These are phyloP conservation scores for Drechslera avenae DNA, from an alignment of 2,329 filamentous ascomycete genomes.

Conservation along the genomic window DNA sequence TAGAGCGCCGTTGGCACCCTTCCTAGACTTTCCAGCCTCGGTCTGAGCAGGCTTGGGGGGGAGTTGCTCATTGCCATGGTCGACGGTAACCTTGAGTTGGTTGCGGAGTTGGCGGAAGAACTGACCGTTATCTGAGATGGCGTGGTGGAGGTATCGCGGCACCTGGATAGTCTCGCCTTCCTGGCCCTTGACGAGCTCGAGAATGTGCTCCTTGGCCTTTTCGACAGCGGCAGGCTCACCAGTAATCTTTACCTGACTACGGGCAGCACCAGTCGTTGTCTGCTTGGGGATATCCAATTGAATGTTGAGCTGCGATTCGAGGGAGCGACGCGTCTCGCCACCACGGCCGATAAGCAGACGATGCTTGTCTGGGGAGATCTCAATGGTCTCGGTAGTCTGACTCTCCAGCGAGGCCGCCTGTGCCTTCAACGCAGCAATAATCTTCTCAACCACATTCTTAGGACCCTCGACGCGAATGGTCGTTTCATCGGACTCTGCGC, in stretches of 20 bases:
- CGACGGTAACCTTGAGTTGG: slow-evolving; percentile 86
- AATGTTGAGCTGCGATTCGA: slow-evolving; percentile 86
- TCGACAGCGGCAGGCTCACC: slow-evolving; percentile 80
- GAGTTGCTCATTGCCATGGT: slow-evolving; percentile 80
- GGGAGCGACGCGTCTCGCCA: slow-evolving; percentile 80
- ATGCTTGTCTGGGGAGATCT: slow-evolving; percentile 89
- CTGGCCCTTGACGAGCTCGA: slow-evolving; percentile 78
- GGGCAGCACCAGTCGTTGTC: slow-evolving; percentile 67
- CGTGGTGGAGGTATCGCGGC: slow-evolving; percentile 81
- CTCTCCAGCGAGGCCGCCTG: slow-evolving; percentile 84
- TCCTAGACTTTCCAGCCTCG: slow-evolving; percentile 52
- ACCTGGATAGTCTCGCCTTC: slow-evolving; percentile 87
- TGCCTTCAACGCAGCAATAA: slow-evolving; percentile 78
- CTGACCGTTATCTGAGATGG: slow-evolving; percentile 83
- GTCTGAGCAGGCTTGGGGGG: slow-evolving; percentile 69
- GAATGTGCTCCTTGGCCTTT: slow-evolving; percentile 85
- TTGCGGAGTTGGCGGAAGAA: slow-evolving; percentile 90
- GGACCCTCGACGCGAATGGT: slow-evolving; percentile 88
- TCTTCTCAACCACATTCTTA: slow-evolving; percentile 83
- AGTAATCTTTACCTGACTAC: slow-evolving; percentile 83
- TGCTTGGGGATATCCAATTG: slow-evolving; percentile 90
- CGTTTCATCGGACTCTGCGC: slow-evolving; percentile 80
- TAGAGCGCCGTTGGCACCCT: slow-evolving; percentile 66
- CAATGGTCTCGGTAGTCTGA: slow-evolving; percentile 76
- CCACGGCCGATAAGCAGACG: slow-evolving; percentile 88